Conservation (phyloP, 345 rosid genomes). For the Eucalyptus decipiens region DNA sequence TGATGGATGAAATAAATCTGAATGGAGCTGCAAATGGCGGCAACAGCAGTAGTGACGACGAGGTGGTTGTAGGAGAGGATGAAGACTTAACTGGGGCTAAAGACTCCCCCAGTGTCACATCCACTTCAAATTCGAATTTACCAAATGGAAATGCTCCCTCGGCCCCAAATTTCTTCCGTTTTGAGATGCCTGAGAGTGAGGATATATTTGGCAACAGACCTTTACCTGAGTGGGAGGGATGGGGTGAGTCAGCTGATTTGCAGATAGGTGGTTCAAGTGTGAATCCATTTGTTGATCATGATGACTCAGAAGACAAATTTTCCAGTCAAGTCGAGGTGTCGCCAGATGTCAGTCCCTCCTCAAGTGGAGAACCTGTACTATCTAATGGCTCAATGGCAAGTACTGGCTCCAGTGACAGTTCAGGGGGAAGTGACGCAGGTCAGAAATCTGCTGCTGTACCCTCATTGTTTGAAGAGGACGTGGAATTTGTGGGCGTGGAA, state of each 20-base stretch:
- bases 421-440: slow-evolving; percentile 18
- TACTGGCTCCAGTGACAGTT: slow-evolving; percentile 15
- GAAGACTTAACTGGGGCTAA: slow-evolving; percentile 48
- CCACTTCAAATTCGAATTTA: slow-evolving; percentile 29
- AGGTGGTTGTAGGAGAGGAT: slow-evolving; percentile 79
- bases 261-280: slow-evolving; percentile 40
- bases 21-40: slow-evolving; percentile 47
- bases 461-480: slow-evolving; percentile 91
- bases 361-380: slow-evolving; percentile 25
- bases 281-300: slow-evolving; percentile 62
- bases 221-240: slow-evolving; percentile 81
- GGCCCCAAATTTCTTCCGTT: slow-evolving; percentile 36
- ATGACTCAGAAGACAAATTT: slow-evolving; percentile 16
- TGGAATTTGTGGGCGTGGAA: slow-evolving; percentile 92
- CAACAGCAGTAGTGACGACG: slow-evolving; percentile 83
- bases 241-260: slow-evolving; percentile 62
- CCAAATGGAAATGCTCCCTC: slow-evolving; percentile 19
- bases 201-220: slow-evolving; percentile 46
- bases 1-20: slow-evolving; percentile 79
- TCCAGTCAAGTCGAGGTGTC: slow-evolving; percentile 14
- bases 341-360: slow-evolving; percentile 11
- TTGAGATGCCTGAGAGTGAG: slow-evolving; percentile 40
- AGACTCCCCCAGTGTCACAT: slow-evolving; percentile 24
- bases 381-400: slow-evolving; percentile 45
- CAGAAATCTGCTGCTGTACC: slow-evolving; percentile 30